Evolutionary conservation across 1,284 basidiomycete species (phyloP).

Genomic region (Athelia psychrophila): DNA sequence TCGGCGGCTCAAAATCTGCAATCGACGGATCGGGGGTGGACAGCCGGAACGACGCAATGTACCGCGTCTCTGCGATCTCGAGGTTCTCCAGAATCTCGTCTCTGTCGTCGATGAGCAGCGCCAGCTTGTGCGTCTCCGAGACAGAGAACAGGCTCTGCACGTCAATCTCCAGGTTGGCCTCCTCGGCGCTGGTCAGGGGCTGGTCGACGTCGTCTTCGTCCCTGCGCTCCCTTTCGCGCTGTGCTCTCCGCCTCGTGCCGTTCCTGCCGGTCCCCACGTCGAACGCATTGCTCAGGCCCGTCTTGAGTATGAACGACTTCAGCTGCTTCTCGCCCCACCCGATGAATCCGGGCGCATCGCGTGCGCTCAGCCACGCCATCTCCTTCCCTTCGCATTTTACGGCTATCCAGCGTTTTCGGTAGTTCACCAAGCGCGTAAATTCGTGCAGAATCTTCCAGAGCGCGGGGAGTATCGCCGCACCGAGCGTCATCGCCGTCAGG

Average conservation of each 20-base stretch:
- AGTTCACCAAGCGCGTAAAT: slow-evolving; percentile 53
- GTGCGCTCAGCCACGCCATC: slow-evolving; percentile 69
- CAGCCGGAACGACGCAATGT: slow-evolving; percentile 73
- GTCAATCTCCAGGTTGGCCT: slow-evolving; percentile 53
- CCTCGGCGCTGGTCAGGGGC: slow-evolving; percentile 39
- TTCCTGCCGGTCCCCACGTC: slow-evolving; percentile 29
- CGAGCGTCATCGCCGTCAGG: slow-evolving; percentile 57
- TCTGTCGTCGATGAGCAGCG: slow-evolving; percentile 65
- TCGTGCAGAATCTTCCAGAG: slow-evolving; percentile 65
- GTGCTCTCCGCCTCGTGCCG: slow-evolving; percentile 14
- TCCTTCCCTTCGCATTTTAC: slow-evolving; percentile 66
- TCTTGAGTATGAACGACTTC: slow-evolving; percentile 65
- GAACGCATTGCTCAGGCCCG: slow-evolving; percentile 58
- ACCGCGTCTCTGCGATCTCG: slow-evolving; percentile 75
- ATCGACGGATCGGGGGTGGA: slow-evolving; percentile 62
- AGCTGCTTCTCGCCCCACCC: slow-evolving; percentile 72
- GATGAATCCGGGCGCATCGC: slow-evolving; percentile 54
- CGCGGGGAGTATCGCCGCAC: slow-evolving; percentile 61
- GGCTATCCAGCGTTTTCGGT: slow-evolving; percentile 57
- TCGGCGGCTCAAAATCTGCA: slow-evolving; percentile 42
- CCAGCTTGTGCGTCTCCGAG: slow-evolving; percentile 63
- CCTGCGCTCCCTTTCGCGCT: slow-evolving; percentile 11
- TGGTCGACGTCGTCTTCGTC: slow-evolving; percentile 21
- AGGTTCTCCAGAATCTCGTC: slow-evolving; percentile 72
- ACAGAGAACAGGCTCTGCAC: slow-evolving; percentile 73